A percentile compares a stretch with the other conserved stretches of the same genome.
phyloP scores from a whole-genome alignment of 202 grass and related monocot genomes.

The Setaria italica region DNA sequence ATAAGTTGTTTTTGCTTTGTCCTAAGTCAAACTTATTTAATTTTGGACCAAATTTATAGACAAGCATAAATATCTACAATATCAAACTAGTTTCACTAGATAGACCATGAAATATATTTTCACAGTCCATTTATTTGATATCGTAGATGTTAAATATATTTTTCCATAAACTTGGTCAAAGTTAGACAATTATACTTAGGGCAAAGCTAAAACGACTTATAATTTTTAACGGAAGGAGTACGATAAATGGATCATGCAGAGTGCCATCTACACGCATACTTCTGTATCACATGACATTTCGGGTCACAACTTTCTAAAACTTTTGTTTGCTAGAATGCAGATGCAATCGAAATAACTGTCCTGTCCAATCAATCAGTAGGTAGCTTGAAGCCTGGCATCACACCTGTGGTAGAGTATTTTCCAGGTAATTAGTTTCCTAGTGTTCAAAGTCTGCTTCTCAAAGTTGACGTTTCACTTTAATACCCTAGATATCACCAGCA shows the following conservation, averaged over 20 bases:
- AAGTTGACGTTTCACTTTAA: neutral
- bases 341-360: slow-evolving; percentile 74
- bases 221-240: too few relatives aligned
- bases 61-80: too few relatives aligned
- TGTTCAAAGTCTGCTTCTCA: slow-evolving; percentile 14
- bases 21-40: too few relatives aligned
- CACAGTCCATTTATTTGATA: too few relatives aligned
- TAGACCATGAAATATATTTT: too few relatives aligned
- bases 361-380: slow-evolving; percentile 70
- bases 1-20: too few relatives aligned
- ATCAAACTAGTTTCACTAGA: too few relatives aligned
- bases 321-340: slow-evolving; percentile 81
- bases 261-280: neutral
- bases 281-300: slow-evolving; percentile 16
- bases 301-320: slow-evolving; percentile 45
- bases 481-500: neutral
- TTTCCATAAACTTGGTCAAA: too few relatives aligned
- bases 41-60: too few relatives aligned
- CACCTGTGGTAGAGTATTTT: slow-evolving; percentile 71
- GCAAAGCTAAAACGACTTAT: too few relatives aligned
- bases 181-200: too few relatives aligned
- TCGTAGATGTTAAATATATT: too few relatives aligned
- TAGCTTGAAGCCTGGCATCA: slow-evolving; percentile 49
- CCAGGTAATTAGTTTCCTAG: slow-evolving; percentile 61
- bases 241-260: neutral